Base-by-base conservation (phyloP, 352 stramenopile species). In the Phytophthora cryptogea region DNA sequence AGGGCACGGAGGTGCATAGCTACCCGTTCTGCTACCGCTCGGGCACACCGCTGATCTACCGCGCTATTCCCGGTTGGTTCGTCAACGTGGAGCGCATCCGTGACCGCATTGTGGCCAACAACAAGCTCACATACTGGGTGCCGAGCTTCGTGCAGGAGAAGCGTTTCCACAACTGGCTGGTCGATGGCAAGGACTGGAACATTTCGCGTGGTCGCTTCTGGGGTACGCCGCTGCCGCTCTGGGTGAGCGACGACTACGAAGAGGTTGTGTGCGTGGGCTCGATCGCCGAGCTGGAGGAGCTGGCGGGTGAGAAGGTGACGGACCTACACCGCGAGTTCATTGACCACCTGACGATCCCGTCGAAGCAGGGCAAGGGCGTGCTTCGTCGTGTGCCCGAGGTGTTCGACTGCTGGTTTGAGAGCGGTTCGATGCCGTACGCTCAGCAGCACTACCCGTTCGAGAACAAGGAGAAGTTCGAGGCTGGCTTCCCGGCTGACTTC, bases 331-430 rank as follows among this genome's bases (percentile, higher is more conserved):
- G 97, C 41, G 97, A 99, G 79, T 96, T 90, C 54, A 98, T 99
- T 48, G 97, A 99, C 72, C 78, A 98, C 44, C 88, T 99, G 52
- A 98, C 91, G 54, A 99, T 99, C 64, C 97, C 97, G 9, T 99
- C 91, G 13, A 98, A 98, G 74, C 60, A 92, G 61, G 89, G 89
- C 51, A 96, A 95, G 62, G 88, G 88, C 47, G 62, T 88, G 35
- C 73, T 97, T 14, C 83, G 83, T 32, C 88, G 90, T 55, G 86
- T 97, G 5, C 84, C 91, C 0, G 90, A 97, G 45, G 94, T 98
- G 8, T 99, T 99, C 76, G 97, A 99, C 80, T 99, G 97, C 76
- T 99, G 98, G 98, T 99, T 99, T 65, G 98, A 99, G 76, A 98
- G 88, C 42, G 98, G 98, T 5, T 98, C 89, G 30, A 99, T 99